A percentile compares a stretch with the other conserved stretches of the same genome.
phyloP scores from a whole-genome alignment of 768 basidiomycete species.

The Kwoniella shandongensis region DNA sequence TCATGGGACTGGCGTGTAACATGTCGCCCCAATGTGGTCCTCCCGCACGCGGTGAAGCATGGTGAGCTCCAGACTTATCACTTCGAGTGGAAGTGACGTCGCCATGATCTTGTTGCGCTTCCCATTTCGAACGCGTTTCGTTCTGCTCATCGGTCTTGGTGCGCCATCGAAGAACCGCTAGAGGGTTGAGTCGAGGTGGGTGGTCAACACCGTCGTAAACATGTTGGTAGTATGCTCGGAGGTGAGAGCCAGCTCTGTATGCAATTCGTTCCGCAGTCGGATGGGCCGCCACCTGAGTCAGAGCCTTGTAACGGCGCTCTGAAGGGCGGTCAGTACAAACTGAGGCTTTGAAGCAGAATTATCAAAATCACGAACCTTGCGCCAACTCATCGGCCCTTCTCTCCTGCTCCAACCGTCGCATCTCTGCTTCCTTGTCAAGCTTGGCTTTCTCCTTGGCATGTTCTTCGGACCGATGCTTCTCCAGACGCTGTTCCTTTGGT shows the following conservation, averaged over 20 bases:
- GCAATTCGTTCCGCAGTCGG: slow-evolving; percentile 34
- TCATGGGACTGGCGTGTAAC: slow-evolving; percentile 27
- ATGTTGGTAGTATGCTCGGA: slow-evolving; percentile 40
- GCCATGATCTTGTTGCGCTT: slow-evolving; percentile 18
- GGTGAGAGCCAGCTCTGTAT: slow-evolving; percentile 29
- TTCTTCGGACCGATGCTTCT: slow-evolving; percentile 17
- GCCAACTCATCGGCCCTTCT: slow-evolving; percentile 41
- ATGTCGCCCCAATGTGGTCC: slow-evolving; percentile 4
- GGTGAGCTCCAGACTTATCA: background rate
- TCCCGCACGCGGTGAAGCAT: slow-evolving; percentile 4
- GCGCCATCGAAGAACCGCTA: slow-evolving; percentile 42
- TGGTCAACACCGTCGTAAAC: slow-evolving; percentile 43
- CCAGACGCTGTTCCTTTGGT: slow-evolving; percentile 4
- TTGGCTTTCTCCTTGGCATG: slow-evolving; percentile 18
- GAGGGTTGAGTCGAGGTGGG: slow-evolving; percentile 39
- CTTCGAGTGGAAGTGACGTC: slow-evolving; percentile 9
- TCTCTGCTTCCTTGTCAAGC: slow-evolving; percentile 22
- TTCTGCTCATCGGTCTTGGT: slow-evolving; percentile 33
- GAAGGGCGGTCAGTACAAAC: background rate
- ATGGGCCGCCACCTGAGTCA: slow-evolving; percentile 45
- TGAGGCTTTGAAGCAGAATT: too few relatives aligned
- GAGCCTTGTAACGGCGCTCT: slow-evolving; percentile 41
- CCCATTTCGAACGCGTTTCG: slow-evolving; percentile 30
- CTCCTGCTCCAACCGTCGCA: slow-evolving; percentile 35
- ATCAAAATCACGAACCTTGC: slow-evolving; percentile 33